Base-by-base conservation (phyloP, 768 basidiomycete genomes). In the Tricholoma matsutake region DNA sequence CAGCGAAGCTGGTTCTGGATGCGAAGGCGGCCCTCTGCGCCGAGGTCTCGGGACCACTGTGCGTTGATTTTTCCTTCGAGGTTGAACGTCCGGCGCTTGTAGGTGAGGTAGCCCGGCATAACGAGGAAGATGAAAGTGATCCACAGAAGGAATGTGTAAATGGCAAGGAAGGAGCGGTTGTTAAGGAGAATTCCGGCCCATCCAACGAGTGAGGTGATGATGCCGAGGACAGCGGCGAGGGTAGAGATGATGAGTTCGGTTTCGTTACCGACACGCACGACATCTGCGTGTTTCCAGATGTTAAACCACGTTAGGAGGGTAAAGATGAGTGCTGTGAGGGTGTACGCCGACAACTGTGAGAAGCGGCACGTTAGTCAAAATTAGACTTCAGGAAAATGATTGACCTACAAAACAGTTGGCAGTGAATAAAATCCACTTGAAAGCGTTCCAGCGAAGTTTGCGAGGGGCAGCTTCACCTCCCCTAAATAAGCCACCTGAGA, bases 131-230 rank as follows among this genome's bases (percentile, higher is more conserved):
- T 85, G 71, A 92, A 87, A 59, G 82, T 83, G 68, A 88, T 75
- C 91, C 91, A 94, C 51, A 89, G 82, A 41, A 88, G 71, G 72
- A 91, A 89, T 65, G 89, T 80, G 76, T 91, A 92, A 56, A 87
- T 72, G 39, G 90, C 89, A 63, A 92, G 83, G 81, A 94, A 92
- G 41, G 84, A 76, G 61, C 91, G 89, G 71, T 91, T 91, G 80
- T 94, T 94, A 68, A 92, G 84, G 28, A 94, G 76, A 69, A 92
- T 85, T 31, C 91, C 91, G 22, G 90, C 81, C 83, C 86, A 91
- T 54, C 91, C 91, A 68, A 92, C 74, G 58, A 90, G 66, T 18
- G 89, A 83, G 32, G 89, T 89, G 65, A 89, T 70, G 34, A 89
- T 69, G 57, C 83, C 86, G 7, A 86, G 62, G 10, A 76, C 67